phyloP scores from a whole-genome alignment of 177 flowering plant species.

The Vitis hybrid region DNA sequence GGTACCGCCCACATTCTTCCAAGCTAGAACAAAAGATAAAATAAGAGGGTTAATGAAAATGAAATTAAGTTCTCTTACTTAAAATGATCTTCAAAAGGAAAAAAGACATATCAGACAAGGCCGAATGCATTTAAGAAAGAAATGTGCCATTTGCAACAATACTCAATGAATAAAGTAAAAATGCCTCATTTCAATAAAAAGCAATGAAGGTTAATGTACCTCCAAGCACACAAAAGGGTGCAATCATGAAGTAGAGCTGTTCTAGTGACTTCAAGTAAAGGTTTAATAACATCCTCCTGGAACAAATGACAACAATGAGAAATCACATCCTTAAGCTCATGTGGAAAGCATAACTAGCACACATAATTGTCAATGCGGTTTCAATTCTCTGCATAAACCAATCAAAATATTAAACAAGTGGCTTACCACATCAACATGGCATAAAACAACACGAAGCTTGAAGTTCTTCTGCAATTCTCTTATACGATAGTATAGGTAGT shows the following conservation, averaged over 20 bases:
- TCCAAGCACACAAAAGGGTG: constrained; percentile 92
- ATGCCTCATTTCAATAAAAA: no score
- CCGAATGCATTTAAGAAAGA: neutral
- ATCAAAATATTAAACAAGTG: neutral
- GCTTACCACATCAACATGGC: constrained; percentile 95
- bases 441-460: constrained; percentile 84
- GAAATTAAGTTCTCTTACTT: neutral
- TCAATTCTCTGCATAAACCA: neutral
- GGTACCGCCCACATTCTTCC: constrained; percentile 97
- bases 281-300: constrained; percentile 96
- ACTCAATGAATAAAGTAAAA: neutral
- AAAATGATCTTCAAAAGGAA: neutral
- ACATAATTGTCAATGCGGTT: neutral
- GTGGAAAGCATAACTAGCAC: neutral
- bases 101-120: constrained; percentile 5
- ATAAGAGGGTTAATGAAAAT: neutral
- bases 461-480: constrained; percentile 87
- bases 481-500: constrained; percentile 86
- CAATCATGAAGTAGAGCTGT: constrained; percentile 97
- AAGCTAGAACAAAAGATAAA: constrained; percentile 45
- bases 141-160: neutral
- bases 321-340: neutral
- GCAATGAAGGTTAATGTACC: constrained; percentile 33
- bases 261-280: constrained; percentile 93
- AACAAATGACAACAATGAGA: constrained; percentile 13